A percentile compares a stretch with the other conserved stretches of the same genome.
These are phyloP conservation scores for Wickerhamomyces bisporus DNA, from an alignment of 805 yeast species.

Conservation along the genomic window DNA sequence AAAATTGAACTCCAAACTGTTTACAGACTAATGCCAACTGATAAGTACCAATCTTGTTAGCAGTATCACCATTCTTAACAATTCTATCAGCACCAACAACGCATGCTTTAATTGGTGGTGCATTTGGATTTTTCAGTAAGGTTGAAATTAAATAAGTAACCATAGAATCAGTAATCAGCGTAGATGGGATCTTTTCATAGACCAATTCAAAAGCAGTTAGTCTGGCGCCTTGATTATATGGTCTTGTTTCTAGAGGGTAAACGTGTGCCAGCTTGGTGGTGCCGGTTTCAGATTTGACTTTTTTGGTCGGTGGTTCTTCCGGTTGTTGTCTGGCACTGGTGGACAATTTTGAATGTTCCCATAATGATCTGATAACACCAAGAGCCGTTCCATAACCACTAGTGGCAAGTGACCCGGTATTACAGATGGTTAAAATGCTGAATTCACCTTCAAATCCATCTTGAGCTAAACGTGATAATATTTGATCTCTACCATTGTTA, in stretches of 20 bases:
- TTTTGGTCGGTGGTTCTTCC: conserved; percentile 23
- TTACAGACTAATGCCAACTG: conserved; percentile 75
- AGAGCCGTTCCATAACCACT: conserved; percentile 97
- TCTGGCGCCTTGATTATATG: conserved; percentile 94
- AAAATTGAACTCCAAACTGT: conserved; percentile 66
- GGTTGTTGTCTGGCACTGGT: conserved; percentile 3
- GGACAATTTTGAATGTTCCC: conserved; percentile 32
- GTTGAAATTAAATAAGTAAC: conserved; percentile 67
- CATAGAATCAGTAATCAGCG: conserved; percentile 88
- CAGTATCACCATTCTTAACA: conserved; percentile 90
- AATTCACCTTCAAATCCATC: conserved; percentile 59
- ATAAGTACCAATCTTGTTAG: conserved; percentile 93
- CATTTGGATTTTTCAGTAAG: conserved; percentile 23
- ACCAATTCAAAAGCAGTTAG: conserved; percentile 87
- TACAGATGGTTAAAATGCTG: conserved; percentile 86
- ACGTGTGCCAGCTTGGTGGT: conserved; percentile 62
- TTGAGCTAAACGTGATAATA: conserved; percentile 37
- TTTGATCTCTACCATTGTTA: conserved; percentile 70
- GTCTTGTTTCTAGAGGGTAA: conserved; percentile 90
- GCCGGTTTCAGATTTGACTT: conserved; percentile 20
- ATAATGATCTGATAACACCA: conserved; percentile 80
- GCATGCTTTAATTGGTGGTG: conserved; percentile 75
- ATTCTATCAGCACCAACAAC: conserved; percentile 90
- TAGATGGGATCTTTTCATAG: conserved; percentile 81
- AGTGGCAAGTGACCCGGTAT: conserved; percentile 95